These are phyloP conservation scores for Amaranthus tricolor DNA, from an alignment of 179 eudicot genomes.

Conservation along the genomic window DNA sequence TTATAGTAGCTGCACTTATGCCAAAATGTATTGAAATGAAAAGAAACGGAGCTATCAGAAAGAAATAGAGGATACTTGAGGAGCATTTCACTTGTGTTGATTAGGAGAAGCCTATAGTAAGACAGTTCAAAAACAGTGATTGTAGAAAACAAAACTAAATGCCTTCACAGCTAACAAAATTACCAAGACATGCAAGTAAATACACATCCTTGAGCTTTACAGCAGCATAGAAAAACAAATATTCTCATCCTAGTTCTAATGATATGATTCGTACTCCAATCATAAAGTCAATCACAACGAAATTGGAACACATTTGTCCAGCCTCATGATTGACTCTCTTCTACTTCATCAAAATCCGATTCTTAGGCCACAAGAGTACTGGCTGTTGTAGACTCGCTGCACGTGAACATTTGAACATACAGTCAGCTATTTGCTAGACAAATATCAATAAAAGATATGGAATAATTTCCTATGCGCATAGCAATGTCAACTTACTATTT, in stretches of 20 bases:
- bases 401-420: background rate
- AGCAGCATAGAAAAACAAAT: conserved; percentile 7
- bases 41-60: too few relatives aligned
- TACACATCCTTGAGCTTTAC: background rate
- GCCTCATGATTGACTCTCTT: background rate
- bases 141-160: background rate
- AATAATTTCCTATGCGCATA: too few relatives aligned
- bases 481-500: conserved; percentile 33
- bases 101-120: too few relatives aligned
- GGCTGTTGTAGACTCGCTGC: conserved; percentile 56
- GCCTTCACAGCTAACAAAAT: conserved; percentile 7
- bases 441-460: background rate
- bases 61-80: too few relatives aligned
- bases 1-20: too few relatives aligned
- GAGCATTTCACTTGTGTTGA: too few relatives aligned
- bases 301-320: conserved; percentile 3
- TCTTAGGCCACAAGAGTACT: conserved; percentile 48
- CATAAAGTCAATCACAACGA: background rate
- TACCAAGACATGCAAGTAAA: conserved; percentile 1
- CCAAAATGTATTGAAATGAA: too few relatives aligned
- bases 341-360: conserved; percentile 1
- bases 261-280: conserved; percentile 14
- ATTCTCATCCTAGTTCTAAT: conserved; percentile 9
- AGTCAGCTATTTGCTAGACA: too few relatives aligned
- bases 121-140: too few relatives aligned